Base-by-base conservation (phyloP, 1,139 yeast genomes). In the Scheffersomyces lignicola region DNA sequence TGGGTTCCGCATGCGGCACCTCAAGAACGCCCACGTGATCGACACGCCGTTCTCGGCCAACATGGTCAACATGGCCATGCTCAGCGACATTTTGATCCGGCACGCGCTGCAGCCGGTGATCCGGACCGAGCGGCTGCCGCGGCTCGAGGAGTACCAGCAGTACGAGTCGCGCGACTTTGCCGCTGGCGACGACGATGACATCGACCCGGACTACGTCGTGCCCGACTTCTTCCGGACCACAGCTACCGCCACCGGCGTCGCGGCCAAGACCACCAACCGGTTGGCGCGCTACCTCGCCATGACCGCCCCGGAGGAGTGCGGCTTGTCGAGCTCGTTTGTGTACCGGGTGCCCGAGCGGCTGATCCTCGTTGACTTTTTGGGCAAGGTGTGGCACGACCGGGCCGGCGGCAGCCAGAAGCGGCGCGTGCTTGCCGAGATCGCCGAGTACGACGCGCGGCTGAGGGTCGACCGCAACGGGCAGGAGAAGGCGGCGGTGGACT, bases 341-440 rank as follows among this genome's bases (percentile, higher is more conserved):
- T 83, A 80, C 54, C 64, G 84, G 39, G 50, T 89, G 2, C 86
- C 89, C 0, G 96, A 88, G 46, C 71, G 72, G 32, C 83, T 88
- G 49, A 70, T 92, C 4, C 61, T 84, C 32, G 60, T 89, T 21
- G 96, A 90, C 55, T 92, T 92, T 52, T 57, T 86, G 24, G 78
- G 78, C 32, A 69, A 62, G 27, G 60, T 62, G 1, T 71, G 65
- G 35, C 58, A 67, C 12, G 60, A 65, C 21, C 54, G 51, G 10
- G 49, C 52, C 44, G 36, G 38, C 17, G 47, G 31, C n/a, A 46
- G 54, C 11, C 68, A 66, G 36, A 37, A 54, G 7, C 6, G 5
- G 13, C 13, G 14, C 6, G 45, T 69, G 3, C 31, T 72, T 13
- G 45, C 52, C 7, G 45, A 49, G 12, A 45, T 72, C 23, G 35